phyloP scores from a whole-genome alignment of 2,329 filamentous ascomycete genomes.

The Coniochaeta sp. region DNA sequence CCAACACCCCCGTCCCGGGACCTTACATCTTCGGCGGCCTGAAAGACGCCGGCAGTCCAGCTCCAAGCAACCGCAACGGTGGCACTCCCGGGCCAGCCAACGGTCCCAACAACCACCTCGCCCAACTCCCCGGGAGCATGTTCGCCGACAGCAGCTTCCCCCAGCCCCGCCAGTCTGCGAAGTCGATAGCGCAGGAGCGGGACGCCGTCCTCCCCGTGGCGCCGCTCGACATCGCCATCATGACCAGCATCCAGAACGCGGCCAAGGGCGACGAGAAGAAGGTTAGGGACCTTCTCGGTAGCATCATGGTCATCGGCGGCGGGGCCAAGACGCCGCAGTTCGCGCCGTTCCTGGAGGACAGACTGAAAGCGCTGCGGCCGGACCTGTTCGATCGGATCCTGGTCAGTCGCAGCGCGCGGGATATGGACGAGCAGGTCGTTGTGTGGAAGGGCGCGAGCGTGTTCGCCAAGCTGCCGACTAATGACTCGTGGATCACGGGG shows the following conservation, averaged over 20 bases:
- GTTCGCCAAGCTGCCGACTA: constrained; percentile 84
- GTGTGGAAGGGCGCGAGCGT: constrained; percentile 97
- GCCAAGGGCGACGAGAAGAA: constrained; percentile 88
- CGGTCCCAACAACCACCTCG: constrained; percentile 17
- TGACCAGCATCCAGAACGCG: constrained; percentile 82
- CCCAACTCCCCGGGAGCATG: constrained; percentile 26
- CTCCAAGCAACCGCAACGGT: constrained; percentile 24
- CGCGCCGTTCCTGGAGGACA: constrained; percentile 74
- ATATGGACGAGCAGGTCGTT: constrained; percentile 96
- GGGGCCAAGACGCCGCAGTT: constrained; percentile 76
- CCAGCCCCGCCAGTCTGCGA: constrained; percentile 33
- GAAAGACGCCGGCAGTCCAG: constrained; percentile 40
- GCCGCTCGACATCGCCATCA: constrained; percentile 80
- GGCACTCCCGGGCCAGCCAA: constrained; percentile 28
- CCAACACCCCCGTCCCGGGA: constrained; percentile 56
- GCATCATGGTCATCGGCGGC: constrained; percentile 86
- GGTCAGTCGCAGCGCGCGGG: constrained; percentile 67
- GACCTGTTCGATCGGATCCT: constrained; percentile 54
- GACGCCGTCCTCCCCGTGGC: constrained; percentile 77
- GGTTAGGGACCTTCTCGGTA: constrained; percentile 78
- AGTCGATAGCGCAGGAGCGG: constrained; percentile 56
- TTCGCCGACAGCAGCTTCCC: constrained; percentile 38
- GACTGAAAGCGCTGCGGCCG: constrained; percentile 59
- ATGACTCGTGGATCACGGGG: constrained; percentile 89
- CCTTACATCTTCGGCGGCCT: constrained; percentile 45